phyloP scores from a whole-genome alignment of 2,329 filamentous ascomycete genomes.

The Fusarium pseudocircinatum region DNA sequence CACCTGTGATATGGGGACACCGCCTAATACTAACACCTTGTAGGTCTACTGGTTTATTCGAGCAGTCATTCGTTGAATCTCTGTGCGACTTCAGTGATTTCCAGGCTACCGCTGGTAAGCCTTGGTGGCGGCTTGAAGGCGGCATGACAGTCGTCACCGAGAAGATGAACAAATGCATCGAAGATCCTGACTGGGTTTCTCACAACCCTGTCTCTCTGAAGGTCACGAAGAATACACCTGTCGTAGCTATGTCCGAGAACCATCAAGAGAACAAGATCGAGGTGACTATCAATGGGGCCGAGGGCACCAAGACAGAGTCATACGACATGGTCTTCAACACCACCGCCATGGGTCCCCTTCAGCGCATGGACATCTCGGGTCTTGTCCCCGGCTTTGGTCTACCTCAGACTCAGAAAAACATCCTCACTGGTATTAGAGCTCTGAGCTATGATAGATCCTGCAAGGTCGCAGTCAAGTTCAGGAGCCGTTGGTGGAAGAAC shows the following conservation, averaged over 20 bases:
- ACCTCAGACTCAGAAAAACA: neutral
- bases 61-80: slow-evolving; percentile 13
- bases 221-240: neutral
- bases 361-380: slow-evolving; percentile 14
- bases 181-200: neutral
- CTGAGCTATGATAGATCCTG: slow-evolving; percentile 22
- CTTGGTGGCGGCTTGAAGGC: slow-evolving; percentile 22
- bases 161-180: slow-evolving; percentile 6
- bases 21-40: neutral
- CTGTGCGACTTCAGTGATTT: slow-evolving; percentile 30
- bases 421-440: slow-evolving; percentile 11
- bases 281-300: neutral
- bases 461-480: slow-evolving; percentile 34
- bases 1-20: accelerated
- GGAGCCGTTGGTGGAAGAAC: slow-evolving; percentile 22
- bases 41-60: slow-evolving; percentile 26
- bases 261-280: neutral
- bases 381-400: neutral
- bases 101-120: neutral
- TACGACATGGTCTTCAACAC: slow-evolving; percentile 36
- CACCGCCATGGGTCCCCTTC: slow-evolving; percentile 12
- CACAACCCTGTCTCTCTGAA: neutral
- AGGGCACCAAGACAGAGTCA: neutral
- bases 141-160: slow-evolving; percentile 27
- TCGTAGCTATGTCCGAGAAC: slow-evolving; percentile 1